phyloP scores from a whole-genome alignment of 2,329 filamentous ascomycete species.

The Graphilbum ipis-grandicollis region DNA sequence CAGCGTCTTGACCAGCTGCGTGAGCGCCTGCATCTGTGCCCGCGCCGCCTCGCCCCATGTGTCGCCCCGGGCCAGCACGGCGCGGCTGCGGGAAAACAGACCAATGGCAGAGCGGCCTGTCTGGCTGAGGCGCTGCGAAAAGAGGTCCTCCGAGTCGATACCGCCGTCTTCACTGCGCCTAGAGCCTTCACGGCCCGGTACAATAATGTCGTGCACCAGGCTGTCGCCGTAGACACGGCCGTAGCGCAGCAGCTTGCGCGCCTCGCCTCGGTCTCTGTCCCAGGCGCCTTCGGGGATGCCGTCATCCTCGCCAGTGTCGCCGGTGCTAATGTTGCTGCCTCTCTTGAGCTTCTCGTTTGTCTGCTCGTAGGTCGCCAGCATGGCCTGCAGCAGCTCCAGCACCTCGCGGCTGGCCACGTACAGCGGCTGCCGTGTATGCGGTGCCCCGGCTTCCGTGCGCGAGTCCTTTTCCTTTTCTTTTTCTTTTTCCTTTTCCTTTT shows the following conservation, averaged over 20 bases:
- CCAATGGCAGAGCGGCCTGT: conserved; percentile 7
- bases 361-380: conserved; percentile 5
- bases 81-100: conserved; percentile 8
- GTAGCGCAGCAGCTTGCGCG: conserved; percentile 7
- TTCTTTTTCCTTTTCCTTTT: no score
- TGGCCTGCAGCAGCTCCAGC: conserved; percentile 3
- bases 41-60: conserved; percentile 9
- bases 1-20: conserved; percentile 6
- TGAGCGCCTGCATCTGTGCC: conserved; percentile 7
- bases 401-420: conserved; percentile 4
- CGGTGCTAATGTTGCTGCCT: neutral
- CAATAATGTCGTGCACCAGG: conserved; percentile 8
- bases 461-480: no score
- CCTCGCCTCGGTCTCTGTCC: conserved; percentile 7
- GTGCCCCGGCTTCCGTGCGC: neutral
- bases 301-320: no score
- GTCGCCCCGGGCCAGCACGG: conserved; percentile 1
- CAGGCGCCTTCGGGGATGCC: conserved; percentile 3
- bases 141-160: neutral
- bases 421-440: conserved; percentile 1
- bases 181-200: conserved; percentile 1
- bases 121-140: conserved; percentile 3
- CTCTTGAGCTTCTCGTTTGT: conserved; percentile 2
- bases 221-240: conserved; percentile 10
- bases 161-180: neutral